Percentiles rank a stretch among this genome's conserved stretches.
These are phyloP conservation scores for Rickenella mellea DNA, from an alignment of 768 basidiomycete genomes.

Conservation along the genomic window DNA sequence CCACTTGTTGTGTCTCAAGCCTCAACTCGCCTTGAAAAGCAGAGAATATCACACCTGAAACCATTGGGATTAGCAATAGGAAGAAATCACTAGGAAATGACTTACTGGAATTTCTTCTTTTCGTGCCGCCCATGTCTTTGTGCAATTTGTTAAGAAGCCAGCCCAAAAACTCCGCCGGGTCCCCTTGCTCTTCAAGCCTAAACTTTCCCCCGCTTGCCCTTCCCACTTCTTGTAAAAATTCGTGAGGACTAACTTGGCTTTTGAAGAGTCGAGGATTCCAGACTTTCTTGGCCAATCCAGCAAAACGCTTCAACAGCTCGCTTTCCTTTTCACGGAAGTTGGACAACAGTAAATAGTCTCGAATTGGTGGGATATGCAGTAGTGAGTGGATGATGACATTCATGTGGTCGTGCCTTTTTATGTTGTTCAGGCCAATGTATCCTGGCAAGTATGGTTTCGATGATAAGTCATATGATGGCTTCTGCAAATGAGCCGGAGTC, in stretches of 20 bases:
- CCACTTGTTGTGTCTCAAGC: slow-evolving; percentile 88
- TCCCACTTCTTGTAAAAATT: slow-evolving; percentile 94
- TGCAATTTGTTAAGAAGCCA: slow-evolving; percentile 95
- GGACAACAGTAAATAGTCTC: slow-evolving; percentile 79
- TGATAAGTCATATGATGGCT: slow-evolving; percentile 78
- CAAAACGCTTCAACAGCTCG: slow-evolving; percentile 84
- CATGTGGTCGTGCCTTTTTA: slow-evolving; percentile 95
- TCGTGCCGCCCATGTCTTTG: slow-evolving; percentile 90
- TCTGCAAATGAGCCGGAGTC: slow-evolving; percentile 47
- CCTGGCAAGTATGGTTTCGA: slow-evolving; percentile 82
- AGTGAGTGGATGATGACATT: slow-evolving; percentile 94
- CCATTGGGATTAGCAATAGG: slow-evolving; percentile 12
- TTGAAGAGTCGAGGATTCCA: slow-evolving; percentile 98
- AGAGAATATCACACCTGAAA: slow-evolving; percentile 77
- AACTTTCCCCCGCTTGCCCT: slow-evolving; percentile 85
- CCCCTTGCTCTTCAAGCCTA: slow-evolving; percentile 88
- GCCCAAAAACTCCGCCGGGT: slow-evolving; percentile 90
- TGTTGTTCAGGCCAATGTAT: slow-evolving; percentile 94
- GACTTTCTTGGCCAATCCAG: slow-evolving; percentile 79
- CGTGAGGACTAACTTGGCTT: slow-evolving; percentile 97
- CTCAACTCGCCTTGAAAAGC: slow-evolving; percentile 93
- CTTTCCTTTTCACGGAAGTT: slow-evolving; percentile 65
- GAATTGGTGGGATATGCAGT: slow-evolving; percentile 82
- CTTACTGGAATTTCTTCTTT: slow-evolving; percentile 83
- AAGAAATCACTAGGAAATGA: slow-evolving; percentile 12